These are phyloP conservation scores for Populus nigra DNA, from an alignment of 345 rosid species.

Conservation along the genomic window DNA sequence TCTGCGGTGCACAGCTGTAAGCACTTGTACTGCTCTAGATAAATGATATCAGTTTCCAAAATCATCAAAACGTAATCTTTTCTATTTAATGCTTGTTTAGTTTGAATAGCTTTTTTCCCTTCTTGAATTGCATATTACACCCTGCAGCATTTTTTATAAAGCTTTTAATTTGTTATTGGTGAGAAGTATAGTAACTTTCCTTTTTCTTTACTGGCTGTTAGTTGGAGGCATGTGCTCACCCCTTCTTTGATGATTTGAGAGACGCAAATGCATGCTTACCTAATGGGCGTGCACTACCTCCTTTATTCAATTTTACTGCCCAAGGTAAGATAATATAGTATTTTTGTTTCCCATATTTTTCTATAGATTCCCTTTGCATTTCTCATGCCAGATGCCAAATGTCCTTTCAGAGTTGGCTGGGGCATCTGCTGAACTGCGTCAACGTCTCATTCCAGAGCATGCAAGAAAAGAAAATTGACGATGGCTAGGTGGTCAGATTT, in stretches of 20 bases:
- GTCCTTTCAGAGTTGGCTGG: slow-evolving; percentile 75
- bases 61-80: background rate
- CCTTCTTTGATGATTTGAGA: slow-evolving; percentile 87
- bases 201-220: slow-evolving; percentile 21
- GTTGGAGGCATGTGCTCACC: slow-evolving; percentile 98
- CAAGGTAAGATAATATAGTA: slow-evolving; percentile 55
- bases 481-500: background rate
- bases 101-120: background rate
- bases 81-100: background rate
- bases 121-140: background rate
- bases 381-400: slow-evolving; percentile 11
- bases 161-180: background rate
- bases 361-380: background rate
- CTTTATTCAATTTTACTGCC: slow-evolving; percentile 81
- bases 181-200: background rate
- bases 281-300: slow-evolving; percentile 81
- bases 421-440: slow-evolving; percentile 65
- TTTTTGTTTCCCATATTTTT: background rate
- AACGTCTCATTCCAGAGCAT: slow-evolving; percentile 71
- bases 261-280: slow-evolving; percentile 76
- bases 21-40: background rate
- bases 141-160: background rate
- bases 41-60: background rate
- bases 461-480: slow-evolving; percentile 18
- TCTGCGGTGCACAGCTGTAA: slow-evolving; percentile 26